These are phyloP conservation scores for Diaporthe sp. DNA, from an alignment of 2,329 filamentous ascomycete genomes.

Conservation along the genomic window DNA sequence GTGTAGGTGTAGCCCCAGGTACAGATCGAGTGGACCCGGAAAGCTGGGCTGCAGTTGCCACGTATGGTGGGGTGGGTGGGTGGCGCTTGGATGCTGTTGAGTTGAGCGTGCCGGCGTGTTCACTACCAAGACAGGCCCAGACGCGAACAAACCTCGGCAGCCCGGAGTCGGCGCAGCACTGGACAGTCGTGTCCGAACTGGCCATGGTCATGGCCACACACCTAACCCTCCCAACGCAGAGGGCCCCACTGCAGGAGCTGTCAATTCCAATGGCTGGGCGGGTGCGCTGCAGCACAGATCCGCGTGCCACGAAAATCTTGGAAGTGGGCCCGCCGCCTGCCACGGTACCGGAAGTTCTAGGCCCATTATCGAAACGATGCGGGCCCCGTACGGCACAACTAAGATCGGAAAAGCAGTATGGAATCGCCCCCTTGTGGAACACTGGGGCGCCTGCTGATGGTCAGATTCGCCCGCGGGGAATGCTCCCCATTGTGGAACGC, in stretches of 20 bases:
- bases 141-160: not conserved
- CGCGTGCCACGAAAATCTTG: slow-evolving; percentile 30
- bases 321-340: slow-evolving; percentile 15
- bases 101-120: no score
- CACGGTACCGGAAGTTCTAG: slow-evolving; percentile 16
- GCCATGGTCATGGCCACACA: not conserved
- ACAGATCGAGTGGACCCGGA: not conserved
- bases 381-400: not conserved
- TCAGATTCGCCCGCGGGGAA: slow-evolving; percentile 19
- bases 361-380: not conserved
- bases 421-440: not conserved
- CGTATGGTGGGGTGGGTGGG: not conserved
- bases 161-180: not conserved
- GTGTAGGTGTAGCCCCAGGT: not conserved
- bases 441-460: not conserved
- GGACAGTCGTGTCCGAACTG: not conserved
- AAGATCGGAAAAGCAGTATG: slow-evolving; percentile 16
- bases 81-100: not conserved
- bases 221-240: not conserved
- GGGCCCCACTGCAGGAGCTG: not conserved
- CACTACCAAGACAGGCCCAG: not conserved
- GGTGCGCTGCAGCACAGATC: not conserved
- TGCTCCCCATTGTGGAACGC: not conserved
- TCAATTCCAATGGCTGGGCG: not conserved
- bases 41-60: not conserved